Evolutionary conservation across 139 green algal genomes (phyloP).

Genomic region (Eudorina sp.): DNA sequence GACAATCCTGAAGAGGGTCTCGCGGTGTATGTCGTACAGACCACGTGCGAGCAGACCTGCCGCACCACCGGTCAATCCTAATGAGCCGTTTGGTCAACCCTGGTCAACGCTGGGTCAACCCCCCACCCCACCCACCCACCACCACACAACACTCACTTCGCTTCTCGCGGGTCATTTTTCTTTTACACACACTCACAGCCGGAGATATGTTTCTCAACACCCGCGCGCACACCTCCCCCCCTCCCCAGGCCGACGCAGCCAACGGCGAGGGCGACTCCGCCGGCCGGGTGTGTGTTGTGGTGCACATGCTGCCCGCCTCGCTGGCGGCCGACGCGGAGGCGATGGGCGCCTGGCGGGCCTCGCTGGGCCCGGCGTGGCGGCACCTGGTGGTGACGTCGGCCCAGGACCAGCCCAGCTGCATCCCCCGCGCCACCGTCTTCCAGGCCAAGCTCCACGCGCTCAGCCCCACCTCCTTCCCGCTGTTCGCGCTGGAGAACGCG

Average conservation of each 20-base stretch:
- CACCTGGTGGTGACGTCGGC: constrained; percentile 67
- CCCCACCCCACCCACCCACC: no score
- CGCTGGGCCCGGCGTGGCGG: constrained; percentile 2
- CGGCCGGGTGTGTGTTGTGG: constrained; percentile 13
- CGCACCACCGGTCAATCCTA: no score
- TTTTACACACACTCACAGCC: no score
- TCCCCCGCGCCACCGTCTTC: constrained; percentile 54
- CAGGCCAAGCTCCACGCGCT: constrained; percentile 80
- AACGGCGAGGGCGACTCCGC: background rate
- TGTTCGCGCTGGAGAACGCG: constrained; percentile 44
- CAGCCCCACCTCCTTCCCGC: constrained; percentile 78
- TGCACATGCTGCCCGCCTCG: constrained; percentile 74
- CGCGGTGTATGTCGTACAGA: no score
- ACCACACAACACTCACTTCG: no score
- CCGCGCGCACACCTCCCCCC: no score
- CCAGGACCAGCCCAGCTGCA: background rate
- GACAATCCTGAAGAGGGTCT: no score
- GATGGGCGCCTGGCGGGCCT: constrained; percentile 60
- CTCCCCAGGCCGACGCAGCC: background rate
- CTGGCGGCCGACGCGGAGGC: constrained; percentile 57
- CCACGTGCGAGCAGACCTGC: no score
- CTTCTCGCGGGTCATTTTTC: no score
- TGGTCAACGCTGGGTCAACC: no score
- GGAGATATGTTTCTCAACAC: no score
- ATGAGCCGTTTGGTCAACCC: no score